Evolutionary conservation across 2,329 filamentous ascomycete genomes (phyloP).

Genomic region (Mariannaea sp.): DNA sequence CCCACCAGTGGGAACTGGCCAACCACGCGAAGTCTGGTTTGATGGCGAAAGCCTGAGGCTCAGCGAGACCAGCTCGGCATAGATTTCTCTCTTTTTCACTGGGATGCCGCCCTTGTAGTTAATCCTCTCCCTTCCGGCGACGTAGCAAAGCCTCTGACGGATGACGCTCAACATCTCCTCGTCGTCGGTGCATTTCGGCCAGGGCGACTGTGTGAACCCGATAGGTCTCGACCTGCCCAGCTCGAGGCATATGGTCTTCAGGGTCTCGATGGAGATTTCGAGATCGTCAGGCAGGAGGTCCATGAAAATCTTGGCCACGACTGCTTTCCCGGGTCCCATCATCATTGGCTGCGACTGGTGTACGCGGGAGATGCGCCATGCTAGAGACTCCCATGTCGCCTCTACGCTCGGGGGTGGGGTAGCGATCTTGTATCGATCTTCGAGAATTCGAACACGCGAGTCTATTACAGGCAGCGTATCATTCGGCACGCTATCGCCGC

Average conservation of each 20-base stretch:
- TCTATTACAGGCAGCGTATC: not conserved
- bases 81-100: not conserved
- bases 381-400: slow-evolving; percentile 6
- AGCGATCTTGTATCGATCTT: not conserved
- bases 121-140: not conserved
- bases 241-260: slow-evolving; percentile 2
- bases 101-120: not conserved
- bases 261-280: not conserved
- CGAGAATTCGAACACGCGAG: slow-evolving; percentile 2
- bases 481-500: not conserved
- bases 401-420: not conserved
- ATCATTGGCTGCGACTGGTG: not conserved
- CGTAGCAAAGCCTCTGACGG: slow-evolving; percentile 1
- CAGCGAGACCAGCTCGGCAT: not conserved
- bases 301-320: not conserved
- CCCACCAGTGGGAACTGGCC: too few relatives aligned
- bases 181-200: not conserved
- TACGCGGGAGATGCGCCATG: slow-evolving; percentile 1
- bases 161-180: slow-evolving; percentile 5
- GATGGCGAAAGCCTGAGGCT: not conserved
- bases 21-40: too few relatives aligned
- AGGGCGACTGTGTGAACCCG: not conserved
- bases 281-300: not conserved
- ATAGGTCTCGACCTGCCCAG: not conserved
- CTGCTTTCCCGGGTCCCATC: not conserved